phyloP scores from a whole-genome alignment of 2,329 filamentous ascomycete species.

The Alternaria burnsii region DNA sequence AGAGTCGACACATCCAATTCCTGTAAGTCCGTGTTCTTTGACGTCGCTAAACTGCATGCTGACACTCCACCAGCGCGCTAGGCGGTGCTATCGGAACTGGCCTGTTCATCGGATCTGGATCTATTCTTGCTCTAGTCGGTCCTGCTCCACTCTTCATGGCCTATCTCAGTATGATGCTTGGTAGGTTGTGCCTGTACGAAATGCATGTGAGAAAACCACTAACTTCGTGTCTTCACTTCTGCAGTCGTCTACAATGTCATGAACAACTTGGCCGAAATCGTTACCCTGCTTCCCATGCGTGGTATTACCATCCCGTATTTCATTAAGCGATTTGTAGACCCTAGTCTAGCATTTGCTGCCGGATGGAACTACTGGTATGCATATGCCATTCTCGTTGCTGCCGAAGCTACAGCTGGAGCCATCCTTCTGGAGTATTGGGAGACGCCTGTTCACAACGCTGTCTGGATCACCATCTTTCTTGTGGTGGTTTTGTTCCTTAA shows the following conservation, averaged over 20 bases:
- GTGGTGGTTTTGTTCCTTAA: conserved; percentile 47
- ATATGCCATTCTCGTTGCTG: conserved; percentile 47
- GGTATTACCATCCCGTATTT: conserved; percentile 51
- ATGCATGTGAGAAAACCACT: no score
- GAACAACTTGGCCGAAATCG: conserved; percentile 53
- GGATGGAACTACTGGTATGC: conserved; percentile 43
- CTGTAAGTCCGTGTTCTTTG: conserved; percentile 29
- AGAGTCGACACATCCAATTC: conserved; percentile 51
- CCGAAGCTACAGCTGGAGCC: conserved; percentile 45
- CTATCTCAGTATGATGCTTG: conserved; percentile 50
- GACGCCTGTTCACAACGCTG: conserved; percentile 41
- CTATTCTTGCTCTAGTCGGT: conserved; percentile 43
- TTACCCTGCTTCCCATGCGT: conserved; percentile 52
- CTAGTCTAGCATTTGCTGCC: conserved; percentile 49
- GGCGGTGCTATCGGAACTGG: conserved; percentile 63
- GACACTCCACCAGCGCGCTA: conserved; percentile 63
- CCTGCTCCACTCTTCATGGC: conserved; percentile 50
- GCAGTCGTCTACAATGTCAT: conserved; percentile 50
- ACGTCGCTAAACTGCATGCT: conserved; percentile 10
- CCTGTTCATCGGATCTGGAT: conserved; percentile 48
- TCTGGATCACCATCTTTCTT: conserved; percentile 50
- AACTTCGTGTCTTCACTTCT: no score
- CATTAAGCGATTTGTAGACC: conserved; percentile 59
- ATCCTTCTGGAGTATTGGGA: conserved; percentile 50
- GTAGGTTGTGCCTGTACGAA: no score